phyloP scores from a whole-genome alignment of 1,284 basidiomycete genomes.

The Cryptococcus maquisensis region DNA sequence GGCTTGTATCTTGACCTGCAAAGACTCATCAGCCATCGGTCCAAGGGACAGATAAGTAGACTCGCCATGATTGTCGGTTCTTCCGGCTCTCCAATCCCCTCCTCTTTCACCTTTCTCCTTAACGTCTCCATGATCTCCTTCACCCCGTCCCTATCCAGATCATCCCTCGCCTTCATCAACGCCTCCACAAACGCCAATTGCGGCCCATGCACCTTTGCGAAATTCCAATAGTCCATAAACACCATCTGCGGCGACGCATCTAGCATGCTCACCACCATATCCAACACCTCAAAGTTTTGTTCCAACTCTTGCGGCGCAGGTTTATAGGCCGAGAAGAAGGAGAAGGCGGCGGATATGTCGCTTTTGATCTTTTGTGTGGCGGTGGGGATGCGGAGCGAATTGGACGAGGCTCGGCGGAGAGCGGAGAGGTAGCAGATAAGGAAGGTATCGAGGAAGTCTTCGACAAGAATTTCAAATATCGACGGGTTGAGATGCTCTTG shows the following conservation, averaged over 20 bases:
- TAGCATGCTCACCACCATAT: conserved; percentile 76
- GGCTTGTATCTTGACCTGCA: conserved; percentile 38
- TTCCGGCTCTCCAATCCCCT: conserved; percentile 67
- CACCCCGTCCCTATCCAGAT: conserved; percentile 82
- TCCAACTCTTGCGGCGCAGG: conserved; percentile 70
- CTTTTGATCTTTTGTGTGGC: conserved; percentile 76
- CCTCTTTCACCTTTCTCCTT: conserved; percentile 85
- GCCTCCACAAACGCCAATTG: conserved; percentile 88
- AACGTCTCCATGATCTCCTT: conserved; percentile 91
- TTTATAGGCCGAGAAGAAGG: conserved; percentile 78
- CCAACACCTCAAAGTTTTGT: conserved; percentile 77
- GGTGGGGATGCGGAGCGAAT: conserved; percentile 77
- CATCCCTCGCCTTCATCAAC: conserved; percentile 81
- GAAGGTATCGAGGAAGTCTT: conserved; percentile 89
- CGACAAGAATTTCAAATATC: conserved; percentile 84
- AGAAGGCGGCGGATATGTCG: conserved; percentile 73
- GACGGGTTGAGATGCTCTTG: conserved; percentile 85
- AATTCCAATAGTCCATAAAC: conserved; percentile 91
- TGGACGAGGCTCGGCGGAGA: conserved; percentile 66
- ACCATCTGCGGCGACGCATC: conserved; percentile 88
- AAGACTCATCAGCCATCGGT: background rate
- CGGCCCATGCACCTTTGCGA: conserved; percentile 93
- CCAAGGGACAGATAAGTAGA: conserved; percentile 21
- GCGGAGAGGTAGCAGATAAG: conserved; percentile 86
- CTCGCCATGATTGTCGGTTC: conserved; percentile 56